Percentiles rank a stretch among this genome's conserved stretches.
phyloP scores from a whole-genome alignment of 805 yeast genomes.

The Phaffomyces opuntiae region DNA sequence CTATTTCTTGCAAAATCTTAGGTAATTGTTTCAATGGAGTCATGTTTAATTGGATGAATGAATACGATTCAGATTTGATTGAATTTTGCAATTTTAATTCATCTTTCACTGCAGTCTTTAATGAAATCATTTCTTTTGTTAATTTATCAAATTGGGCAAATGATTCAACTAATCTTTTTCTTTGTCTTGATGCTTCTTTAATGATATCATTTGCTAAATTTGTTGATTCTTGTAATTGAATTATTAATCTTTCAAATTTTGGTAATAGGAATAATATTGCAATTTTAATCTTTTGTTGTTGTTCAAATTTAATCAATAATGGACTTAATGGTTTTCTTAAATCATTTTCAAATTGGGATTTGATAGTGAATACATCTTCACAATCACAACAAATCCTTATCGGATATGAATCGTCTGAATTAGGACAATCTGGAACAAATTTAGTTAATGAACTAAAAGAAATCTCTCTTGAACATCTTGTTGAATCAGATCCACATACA shows the following conservation, averaged over 20 bases:
- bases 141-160: conserved; percentile 45
- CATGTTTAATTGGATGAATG: conserved; percentile 62
- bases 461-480: conserved; percentile 69
- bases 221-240: conserved; percentile 26
- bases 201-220: conserved; percentile 24
- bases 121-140: conserved; percentile 35
- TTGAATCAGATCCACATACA: conserved; percentile 61
- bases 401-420: conserved; percentile 20
- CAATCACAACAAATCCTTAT: conserved; percentile 68
- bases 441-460: conserved; percentile 33
- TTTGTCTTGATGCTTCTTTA: conserved; percentile 31
- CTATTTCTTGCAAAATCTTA: conserved; percentile 27
- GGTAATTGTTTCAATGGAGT: conserved; percentile 59
- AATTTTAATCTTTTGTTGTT: conserved; percentile 30
- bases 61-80: conserved; percentile 48
- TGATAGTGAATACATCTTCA: conserved; percentile 51
- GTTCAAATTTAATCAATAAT: conserved; percentile 34
- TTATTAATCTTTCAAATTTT: conserved; percentile 33
- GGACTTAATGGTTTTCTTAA: conserved; percentile 26
- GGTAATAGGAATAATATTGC: conserved; percentile 36
- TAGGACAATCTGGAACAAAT: conserved; percentile 13
- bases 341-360: conserved; percentile 42
- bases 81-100: conserved; percentile 44
- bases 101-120: conserved; percentile 30
- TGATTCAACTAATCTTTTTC: conserved; percentile 40